These are phyloP conservation scores for Aulographum hederae DNA, from an alignment of 2,329 filamentous ascomycete species.

Conservation along the genomic window DNA sequence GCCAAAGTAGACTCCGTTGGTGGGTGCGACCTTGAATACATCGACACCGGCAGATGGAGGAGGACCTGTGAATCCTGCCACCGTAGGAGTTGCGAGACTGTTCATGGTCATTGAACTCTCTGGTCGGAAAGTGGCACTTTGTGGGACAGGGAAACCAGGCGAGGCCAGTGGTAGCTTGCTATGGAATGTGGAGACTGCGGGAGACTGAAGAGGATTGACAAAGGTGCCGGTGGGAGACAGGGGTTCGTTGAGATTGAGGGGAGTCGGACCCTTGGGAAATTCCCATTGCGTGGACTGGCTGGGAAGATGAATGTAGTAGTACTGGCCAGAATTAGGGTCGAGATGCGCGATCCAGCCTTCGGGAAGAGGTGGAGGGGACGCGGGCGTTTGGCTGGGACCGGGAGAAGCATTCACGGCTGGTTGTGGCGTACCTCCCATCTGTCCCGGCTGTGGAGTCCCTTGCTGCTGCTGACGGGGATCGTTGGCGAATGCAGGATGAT, in stretches of 20 bases:
- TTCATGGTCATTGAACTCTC: constrained; percentile 74
- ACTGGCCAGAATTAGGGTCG: constrained; percentile 88
- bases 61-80: constrained; percentile 75
- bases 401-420: constrained; percentile 10
- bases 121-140: constrained; percentile 60
- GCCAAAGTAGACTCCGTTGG: constrained; percentile 95
- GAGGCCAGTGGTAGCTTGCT: constrained; percentile 50
- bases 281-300: constrained; percentile 98
- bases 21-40: constrained; percentile 82
- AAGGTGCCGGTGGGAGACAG: constrained; percentile 56
- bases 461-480: constrained; percentile 42
- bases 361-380: constrained; percentile 79
- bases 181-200: constrained; percentile 25
- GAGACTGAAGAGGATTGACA: constrained; percentile 25
- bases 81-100: constrained; percentile 52
- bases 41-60: constrained; percentile 78
- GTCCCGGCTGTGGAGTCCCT: constrained; percentile 19
- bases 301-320: constrained; percentile 95
- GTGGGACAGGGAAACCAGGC: constrained; percentile 57
- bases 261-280: constrained; percentile 89
- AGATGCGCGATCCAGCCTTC: constrained; percentile 98
- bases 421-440: constrained; percentile 9
- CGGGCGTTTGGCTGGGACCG: constrained; percentile 36
- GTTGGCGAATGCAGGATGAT: constrained; percentile 83
- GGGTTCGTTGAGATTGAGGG: constrained; percentile 68